phyloP scores from a whole-genome alignment of 2,329 filamentous ascomycete genomes.

The Colletotrichum orbiculare region DNA sequence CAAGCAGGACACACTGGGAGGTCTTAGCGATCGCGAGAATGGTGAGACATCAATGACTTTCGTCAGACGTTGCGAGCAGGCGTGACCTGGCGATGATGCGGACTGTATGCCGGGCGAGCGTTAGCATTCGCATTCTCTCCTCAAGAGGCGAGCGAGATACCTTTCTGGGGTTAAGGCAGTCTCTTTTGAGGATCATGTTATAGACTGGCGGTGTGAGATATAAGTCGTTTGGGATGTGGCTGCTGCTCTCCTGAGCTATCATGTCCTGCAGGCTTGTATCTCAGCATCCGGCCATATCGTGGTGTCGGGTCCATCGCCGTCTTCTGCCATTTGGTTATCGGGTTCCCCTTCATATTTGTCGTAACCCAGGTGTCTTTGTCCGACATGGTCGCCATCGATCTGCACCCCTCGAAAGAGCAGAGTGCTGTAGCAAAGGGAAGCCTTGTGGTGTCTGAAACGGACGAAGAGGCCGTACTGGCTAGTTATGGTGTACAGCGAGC shows the following conservation, averaged over 20 bases:
- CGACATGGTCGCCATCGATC: slow-evolving; percentile 3
- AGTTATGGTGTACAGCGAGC: slow-evolving; percentile 25
- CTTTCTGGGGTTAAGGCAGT: neutral
- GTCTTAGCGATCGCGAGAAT: neutral
- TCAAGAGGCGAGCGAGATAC: neutral
- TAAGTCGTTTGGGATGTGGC: slow-evolving; percentile 1
- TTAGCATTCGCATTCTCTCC: neutral
- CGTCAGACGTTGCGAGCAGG: neutral
- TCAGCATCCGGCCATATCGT: no score
- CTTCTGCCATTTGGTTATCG: neutral
- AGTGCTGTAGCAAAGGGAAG: neutral
- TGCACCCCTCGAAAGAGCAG: neutral
- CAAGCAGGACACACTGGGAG: neutral
- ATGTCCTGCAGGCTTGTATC: no score
- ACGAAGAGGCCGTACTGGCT: slow-evolving; percentile 13
- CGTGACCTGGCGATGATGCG: neutral
- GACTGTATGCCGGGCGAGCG: neutral
- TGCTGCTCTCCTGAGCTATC: neutral
- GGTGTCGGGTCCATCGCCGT: no score
- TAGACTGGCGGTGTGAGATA: slow-evolving; percentile 13
- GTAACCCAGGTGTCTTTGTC: neutral
- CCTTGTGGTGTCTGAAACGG: slow-evolving; percentile 7
- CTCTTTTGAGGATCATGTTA: neutral
- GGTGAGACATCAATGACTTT: neutral
- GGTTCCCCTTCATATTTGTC: neutral